Base-by-base conservation (phyloP, 257 asterid species). In the Solanum dulcamara region DNA sequence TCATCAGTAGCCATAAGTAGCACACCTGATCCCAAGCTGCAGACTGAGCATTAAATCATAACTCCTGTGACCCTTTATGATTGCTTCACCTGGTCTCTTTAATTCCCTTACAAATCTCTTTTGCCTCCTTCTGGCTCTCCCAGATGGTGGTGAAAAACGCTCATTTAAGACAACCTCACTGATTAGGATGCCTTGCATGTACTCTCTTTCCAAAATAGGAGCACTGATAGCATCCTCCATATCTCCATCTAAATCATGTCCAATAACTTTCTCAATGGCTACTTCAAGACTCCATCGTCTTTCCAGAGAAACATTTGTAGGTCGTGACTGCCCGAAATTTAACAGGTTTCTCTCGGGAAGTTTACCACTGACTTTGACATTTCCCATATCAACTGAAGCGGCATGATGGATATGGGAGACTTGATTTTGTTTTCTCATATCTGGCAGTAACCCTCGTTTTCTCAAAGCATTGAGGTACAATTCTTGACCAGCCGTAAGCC, bases 11-110 rank as follows among this genome's bases (percentile, higher is more conserved):
- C 57, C 62, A 81, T 30, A 68, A 84, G 71, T 83, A 82, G 62
- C 51, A 15, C 86, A 95, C 99, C 99, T 96, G 92, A 97, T 97
- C 83, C 99, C 99, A 48, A 97, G 99, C 93, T 95, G 99, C 90
- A 97, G 86, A 89, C 98, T 94, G 37, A 95, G 91, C 99, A 97
- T 97, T 89, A 97, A 90, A 91, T 97, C 99, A 40, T 97, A 97
- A 89, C 99, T 97, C 92, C 98, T 90, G 87, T 97, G 99, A 57
- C 99, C 99, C 91, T 97, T 97, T 80, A 97, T 92, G 84, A 97
- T 95, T 77, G 92, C 94, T 88, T 97, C 98, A 11, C 99, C 99
- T 1, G 96, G 92, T 86, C 95, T 95, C 93, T 93, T 93, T 84
- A 94, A 90, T 90, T 93, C 98, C 89, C 87, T 91, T 0, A 88